Conservation (phyloP, 2,329 filamentous ascomycete species). For the Apiospora pterosperma region DNA sequence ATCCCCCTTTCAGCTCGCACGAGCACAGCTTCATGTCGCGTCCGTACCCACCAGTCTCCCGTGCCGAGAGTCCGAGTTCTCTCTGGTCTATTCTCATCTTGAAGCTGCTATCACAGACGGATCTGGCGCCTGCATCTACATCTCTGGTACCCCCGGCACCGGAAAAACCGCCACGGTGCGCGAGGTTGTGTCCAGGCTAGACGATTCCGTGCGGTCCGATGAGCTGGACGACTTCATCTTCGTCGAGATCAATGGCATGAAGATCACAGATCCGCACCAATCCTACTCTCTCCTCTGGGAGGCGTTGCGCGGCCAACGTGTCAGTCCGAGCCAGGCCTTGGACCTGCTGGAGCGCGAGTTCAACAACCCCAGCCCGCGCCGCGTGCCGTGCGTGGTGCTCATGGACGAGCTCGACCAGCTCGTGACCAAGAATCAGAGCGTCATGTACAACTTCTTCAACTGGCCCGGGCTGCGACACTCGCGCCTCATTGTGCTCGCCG, state of each 20-base stretch:
- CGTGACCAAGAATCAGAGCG: slow-evolving; percentile 97
- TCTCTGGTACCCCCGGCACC: slow-evolving; percentile 96
- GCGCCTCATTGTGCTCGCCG: slow-evolving; percentile 89
- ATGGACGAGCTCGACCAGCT: slow-evolving; percentile 99
- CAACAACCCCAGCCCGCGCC: slow-evolving; percentile 81
- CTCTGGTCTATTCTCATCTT: slow-evolving; percentile 86
- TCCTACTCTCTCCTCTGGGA: slow-evolving; percentile 96
- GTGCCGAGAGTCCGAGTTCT: slow-evolving; percentile 89
- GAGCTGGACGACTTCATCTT: slow-evolving; percentile 98
- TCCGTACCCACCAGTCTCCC: slow-evolving; percentile 86
- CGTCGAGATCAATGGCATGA: slow-evolving; percentile 99
- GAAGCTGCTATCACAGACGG: slow-evolving; percentile 93
- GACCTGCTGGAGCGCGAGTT: slow-evolving; percentile 92
- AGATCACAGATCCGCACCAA: slow-evolving; percentile 96
- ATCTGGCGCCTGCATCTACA: slow-evolving; percentile 95
- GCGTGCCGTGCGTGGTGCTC: slow-evolving; percentile 91
- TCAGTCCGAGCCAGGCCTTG: slow-evolving; percentile 86
- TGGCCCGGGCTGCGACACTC: slow-evolving; percentile 93
- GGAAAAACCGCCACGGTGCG: slow-evolving; percentile 97
- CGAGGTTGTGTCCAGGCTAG: slow-evolving; percentile 86
- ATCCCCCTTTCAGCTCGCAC: slow-evolving; percentile 88
- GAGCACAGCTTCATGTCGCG: slow-evolving; percentile 87
- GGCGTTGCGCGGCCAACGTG: slow-evolving; percentile 86
- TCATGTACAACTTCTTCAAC: slow-evolving; percentile 99
- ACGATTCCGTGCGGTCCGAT: slow-evolving; percentile 81